Evolutionary conservation across 140 eudicot species (phyloP).

Genomic region (Ambrosia hybrid): DNA sequence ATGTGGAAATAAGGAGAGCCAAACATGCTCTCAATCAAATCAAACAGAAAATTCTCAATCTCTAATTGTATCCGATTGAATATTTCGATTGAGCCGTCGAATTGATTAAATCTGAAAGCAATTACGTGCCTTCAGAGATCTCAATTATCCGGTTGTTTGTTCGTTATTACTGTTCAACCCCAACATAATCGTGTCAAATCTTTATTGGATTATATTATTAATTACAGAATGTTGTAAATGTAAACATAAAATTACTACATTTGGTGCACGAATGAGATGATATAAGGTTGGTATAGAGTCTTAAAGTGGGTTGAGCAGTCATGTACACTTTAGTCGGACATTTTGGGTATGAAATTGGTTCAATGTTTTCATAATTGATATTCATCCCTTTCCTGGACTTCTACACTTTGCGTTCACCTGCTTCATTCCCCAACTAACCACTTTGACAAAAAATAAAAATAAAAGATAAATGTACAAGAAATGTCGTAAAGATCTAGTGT

Average conservation of each 20-base stretch:
- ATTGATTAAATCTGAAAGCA: too few relatives aligned
- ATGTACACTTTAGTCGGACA: not conserved
- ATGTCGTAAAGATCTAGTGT: not conserved
- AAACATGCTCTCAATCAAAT: too few relatives aligned
- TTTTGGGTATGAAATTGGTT: slow-evolving; percentile 17
- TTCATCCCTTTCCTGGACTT: slow-evolving; percentile 28
- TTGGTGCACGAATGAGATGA: not conserved
- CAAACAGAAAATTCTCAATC: too few relatives aligned
- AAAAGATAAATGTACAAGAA: not conserved
- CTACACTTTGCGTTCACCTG: slow-evolving; percentile 28
- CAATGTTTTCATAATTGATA: slow-evolving; percentile 24
- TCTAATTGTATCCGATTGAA: too few relatives aligned
- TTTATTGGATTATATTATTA: not conserved
- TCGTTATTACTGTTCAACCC: too few relatives aligned
- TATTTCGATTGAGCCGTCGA: too few relatives aligned
- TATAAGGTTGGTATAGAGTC: slow-evolving; percentile 31
- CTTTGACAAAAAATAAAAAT: not conserved
- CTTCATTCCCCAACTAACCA: slow-evolving; percentile 27
- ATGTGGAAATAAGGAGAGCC: too few relatives aligned
- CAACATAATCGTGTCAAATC: not conserved
- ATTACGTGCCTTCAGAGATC: too few relatives aligned
- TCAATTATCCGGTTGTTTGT: too few relatives aligned
- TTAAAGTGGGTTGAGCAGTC: slow-evolving; percentile 25
- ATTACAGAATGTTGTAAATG: not conserved
- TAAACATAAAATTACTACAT: slow-evolving; percentile 2